Evolutionary conservation across 768 basidiomycete genomes (phyloP).

Genomic region (Gautieria morchelliformis): DNA sequence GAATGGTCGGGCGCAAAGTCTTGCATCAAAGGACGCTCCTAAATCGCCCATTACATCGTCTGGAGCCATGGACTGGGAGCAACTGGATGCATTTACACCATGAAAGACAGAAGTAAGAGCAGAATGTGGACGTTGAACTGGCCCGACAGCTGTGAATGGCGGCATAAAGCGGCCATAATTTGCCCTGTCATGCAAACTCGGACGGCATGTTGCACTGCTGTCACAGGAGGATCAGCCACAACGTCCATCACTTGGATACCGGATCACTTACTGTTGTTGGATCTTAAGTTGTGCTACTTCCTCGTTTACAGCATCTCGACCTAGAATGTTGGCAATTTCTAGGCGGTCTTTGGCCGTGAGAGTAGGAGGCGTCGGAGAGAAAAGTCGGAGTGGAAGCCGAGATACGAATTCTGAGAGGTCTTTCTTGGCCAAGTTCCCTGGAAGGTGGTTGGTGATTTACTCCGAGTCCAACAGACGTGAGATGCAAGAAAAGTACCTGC

Average conservation of each 20-base stretch:
- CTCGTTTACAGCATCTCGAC: conserved; percentile 34
- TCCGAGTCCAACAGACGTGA: neutral
- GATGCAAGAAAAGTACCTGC: conserved; percentile 21
- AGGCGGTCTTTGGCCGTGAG: conserved; percentile 34
- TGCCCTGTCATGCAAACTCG: too few relatives aligned
- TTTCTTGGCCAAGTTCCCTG: conserved; percentile 42
- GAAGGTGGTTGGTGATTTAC: neutral
- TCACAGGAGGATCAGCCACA: neutral
- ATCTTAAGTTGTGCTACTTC: conserved; percentile 32
- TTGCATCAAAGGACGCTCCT: too few relatives aligned
- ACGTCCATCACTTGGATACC: neutral
- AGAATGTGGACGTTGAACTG: too few relatives aligned
- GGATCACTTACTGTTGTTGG: conserved; percentile 38
- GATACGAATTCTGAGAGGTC: conserved; percentile 51
- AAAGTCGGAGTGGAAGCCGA: conserved; percentile 26
- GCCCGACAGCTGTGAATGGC: too few relatives aligned
- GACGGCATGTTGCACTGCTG: too few relatives aligned
- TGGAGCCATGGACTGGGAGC: too few relatives aligned
- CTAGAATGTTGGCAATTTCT: conserved; percentile 46
- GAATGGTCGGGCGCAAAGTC: too few relatives aligned
- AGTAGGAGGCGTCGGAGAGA: conserved; percentile 34
- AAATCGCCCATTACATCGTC: too few relatives aligned
- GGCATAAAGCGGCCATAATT: too few relatives aligned
- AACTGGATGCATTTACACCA: too few relatives aligned
- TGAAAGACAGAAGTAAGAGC: too few relatives aligned